These are phyloP conservation scores for Butyriboletus regius DNA, from an alignment of 1,284 basidiomycete species.

Conservation along the genomic window DNA sequence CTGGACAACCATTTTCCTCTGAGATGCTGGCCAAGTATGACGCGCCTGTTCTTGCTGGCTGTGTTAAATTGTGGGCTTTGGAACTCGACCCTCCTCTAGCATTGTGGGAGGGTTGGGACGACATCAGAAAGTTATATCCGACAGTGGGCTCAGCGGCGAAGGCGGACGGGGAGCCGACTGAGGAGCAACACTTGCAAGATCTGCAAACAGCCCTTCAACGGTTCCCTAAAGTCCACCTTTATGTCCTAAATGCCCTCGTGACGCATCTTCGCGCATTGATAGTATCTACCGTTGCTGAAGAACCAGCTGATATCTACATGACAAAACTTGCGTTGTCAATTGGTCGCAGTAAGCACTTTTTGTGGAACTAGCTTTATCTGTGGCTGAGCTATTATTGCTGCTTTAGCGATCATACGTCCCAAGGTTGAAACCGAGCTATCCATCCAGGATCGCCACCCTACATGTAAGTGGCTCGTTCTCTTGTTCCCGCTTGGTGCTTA, in stretches of 20 bases:
- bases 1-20: conserved; percentile 55
- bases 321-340: conserved; percentile 81
- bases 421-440: conserved; percentile 74
- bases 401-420: conserved; percentile 73
- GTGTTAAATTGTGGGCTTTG: conserved; percentile 78
- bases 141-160: conserved; percentile 55
- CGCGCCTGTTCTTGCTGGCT: conserved; percentile 75
- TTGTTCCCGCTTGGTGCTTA: background rate
- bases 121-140: conserved; percentile 77
- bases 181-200: conserved; percentile 59
- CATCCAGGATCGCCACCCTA: conserved; percentile 78
- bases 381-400: conserved; percentile 3
- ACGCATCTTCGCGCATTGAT: conserved; percentile 76
- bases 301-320: conserved; percentile 69
- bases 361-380: background rate
- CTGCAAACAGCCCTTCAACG: conserved; percentile 62
- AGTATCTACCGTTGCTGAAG: conserved; percentile 58
- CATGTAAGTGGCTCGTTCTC: conserved; percentile 41
- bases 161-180: conserved; percentile 45
- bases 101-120: conserved; percentile 84
- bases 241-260: conserved; percentile 73
- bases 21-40: conserved; percentile 73
- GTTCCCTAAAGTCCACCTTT: conserved; percentile 74
- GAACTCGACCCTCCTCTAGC: conserved; percentile 79
- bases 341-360: conserved; percentile 64